These are phyloP conservation scores for Yamadazyma jaroonii DNA, from an alignment of 1,139 yeast genomes.

Conservation along the genomic window DNA sequence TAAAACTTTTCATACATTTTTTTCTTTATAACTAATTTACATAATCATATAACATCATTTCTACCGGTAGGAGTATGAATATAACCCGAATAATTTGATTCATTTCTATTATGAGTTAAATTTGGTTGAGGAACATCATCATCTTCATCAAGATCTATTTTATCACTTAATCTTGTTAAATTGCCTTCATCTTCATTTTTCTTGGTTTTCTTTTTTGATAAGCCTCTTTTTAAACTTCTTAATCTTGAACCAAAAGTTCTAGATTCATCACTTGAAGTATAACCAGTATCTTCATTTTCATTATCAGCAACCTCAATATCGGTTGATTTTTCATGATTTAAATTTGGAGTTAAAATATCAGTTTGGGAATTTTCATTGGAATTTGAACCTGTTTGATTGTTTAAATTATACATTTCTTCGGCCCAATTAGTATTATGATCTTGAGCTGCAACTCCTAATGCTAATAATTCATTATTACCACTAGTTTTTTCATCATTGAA, in stretches of 20 bases:
- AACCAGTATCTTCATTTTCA: slow-evolving; percentile 9
- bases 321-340: slow-evolving; percentile 17
- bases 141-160: slow-evolving; percentile 18
- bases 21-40: slow-evolving; percentile 2
- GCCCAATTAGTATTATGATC: slow-evolving; percentile 74
- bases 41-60: slow-evolving; percentile 24
- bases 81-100: slow-evolving; percentile 25
- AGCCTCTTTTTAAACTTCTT: slow-evolving; percentile 19
- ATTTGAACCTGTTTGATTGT: slow-evolving; percentile 26
- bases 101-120: slow-evolving; percentile 25
- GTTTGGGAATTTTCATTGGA: slow-evolving; percentile 11
- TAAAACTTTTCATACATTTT: not conserved
- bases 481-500: slow-evolving; percentile 9
- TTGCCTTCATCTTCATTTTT: slow-evolving; percentile 13
- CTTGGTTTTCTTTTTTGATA: slow-evolving; percentile 22
- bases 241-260: slow-evolving; percentile 20
- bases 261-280: slow-evolving; percentile 14
- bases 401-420: slow-evolving; percentile 54
- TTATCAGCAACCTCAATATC: slow-evolving; percentile 6
- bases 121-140: slow-evolving; percentile 12
- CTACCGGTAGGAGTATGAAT: slow-evolving; percentile 29
- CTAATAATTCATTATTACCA: slow-evolving; percentile 56
- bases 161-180: slow-evolving; percentile 35
- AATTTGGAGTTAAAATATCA: slow-evolving; percentile 26
- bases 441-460: slow-evolving; percentile 68